phyloP scores from a whole-genome alignment of 495 filamentous ascomycete genomes.

The Melanomma pulvis-pyrius region DNA sequence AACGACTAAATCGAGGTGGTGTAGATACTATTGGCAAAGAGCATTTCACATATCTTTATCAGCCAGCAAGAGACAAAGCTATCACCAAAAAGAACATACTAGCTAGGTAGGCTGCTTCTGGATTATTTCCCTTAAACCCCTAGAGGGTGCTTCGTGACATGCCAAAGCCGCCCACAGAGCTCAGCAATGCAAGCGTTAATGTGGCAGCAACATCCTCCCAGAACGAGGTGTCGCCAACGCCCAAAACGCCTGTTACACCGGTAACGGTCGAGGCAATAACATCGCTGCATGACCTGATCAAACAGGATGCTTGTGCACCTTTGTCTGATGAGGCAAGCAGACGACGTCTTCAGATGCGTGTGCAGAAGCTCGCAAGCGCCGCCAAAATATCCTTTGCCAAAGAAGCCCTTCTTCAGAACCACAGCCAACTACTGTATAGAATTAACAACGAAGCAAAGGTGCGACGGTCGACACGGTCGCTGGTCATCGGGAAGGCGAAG shows the following conservation, averaged over 20 bases:
- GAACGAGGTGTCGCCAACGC: slow-evolving; percentile 1
- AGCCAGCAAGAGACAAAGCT: slow-evolving; percentile 1
- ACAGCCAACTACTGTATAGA: slow-evolving; percentile 4
- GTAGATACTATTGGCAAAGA: slow-evolving; percentile 9
- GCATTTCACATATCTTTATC: slow-evolving; percentile 12
- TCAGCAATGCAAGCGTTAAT: neutral
- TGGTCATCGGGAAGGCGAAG: slow-evolving; percentile 5
- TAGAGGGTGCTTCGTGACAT: slow-evolving; percentile 9
- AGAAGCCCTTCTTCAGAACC: slow-evolving; percentile 2
- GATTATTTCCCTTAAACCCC: slow-evolving; percentile 6
- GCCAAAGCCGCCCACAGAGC: neutral
- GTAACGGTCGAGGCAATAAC: slow-evolving; percentile 6
- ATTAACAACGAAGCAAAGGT: slow-evolving; percentile 24
- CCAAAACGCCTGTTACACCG: slow-evolving; percentile 23
- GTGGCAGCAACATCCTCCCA: neutral
- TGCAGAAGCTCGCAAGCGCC: slow-evolving; percentile 13
- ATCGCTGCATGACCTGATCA: slow-evolving; percentile 18
- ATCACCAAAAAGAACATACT: neutral
- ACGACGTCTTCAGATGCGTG: slow-evolving; percentile 9
- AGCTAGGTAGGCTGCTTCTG: slow-evolving; percentile 1
- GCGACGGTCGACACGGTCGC: slow-evolving; percentile 12
- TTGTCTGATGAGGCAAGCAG: slow-evolving; percentile 10
- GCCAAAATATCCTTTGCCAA: slow-evolving; percentile 19
- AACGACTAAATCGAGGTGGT: slow-evolving; percentile 6
- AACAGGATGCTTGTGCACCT: slow-evolving; percentile 3